Base-by-base conservation (phyloP, 1,284 basidiomycete genomes). In the Mycena sp. region DNA sequence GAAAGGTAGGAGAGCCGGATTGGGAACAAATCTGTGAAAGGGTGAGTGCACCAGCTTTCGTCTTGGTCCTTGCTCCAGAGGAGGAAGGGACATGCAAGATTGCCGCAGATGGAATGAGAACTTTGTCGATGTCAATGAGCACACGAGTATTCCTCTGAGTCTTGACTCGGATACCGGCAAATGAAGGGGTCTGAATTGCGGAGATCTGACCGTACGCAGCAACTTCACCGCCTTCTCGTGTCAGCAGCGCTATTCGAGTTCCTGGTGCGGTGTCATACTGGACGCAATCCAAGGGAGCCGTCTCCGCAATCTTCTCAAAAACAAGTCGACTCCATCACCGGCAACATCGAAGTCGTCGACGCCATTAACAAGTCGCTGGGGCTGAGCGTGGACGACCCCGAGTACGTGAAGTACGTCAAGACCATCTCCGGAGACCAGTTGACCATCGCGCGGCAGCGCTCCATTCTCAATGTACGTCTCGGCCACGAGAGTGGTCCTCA, bases 381-480 rank as follows among this genome's bases (percentile, higher is more conserved):
- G 1, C 26, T 69, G 6, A 19, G 61, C 7, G 23, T 65, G 32
- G 54, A 49, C 4, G 7, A 25, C 10, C 19, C 56, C 2, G 59
- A 25, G 66, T 69, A 46, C 6, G 37, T 0, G 29, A 45, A 16
- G 37, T 25, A 49, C 3, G 54, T 73, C 17, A 60, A 59, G 25
- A 38, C 72, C 12, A n/a, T 76, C 40, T 67, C 57, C 23, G 75
- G 75, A 3, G 75, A 77, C 63, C 75, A 76, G 63, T 66, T 75
- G 6, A 73, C 76, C 4, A 67, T 74, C n/a, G 64, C 73, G 1
- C 70, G 74, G 0, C 44, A 73, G 0, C 70, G 72, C 0, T 41
- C 71, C 2, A 46, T 76, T 4, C 45, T 65, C 0, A 37, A 61
- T 12, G 70, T 65, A 44, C 69, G 73, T 11, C 67, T 66, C 3